Evolutionary conservation across 768 basidiomycete species (phyloP).

Genomic region (Phaffia tasmanica): DNA sequence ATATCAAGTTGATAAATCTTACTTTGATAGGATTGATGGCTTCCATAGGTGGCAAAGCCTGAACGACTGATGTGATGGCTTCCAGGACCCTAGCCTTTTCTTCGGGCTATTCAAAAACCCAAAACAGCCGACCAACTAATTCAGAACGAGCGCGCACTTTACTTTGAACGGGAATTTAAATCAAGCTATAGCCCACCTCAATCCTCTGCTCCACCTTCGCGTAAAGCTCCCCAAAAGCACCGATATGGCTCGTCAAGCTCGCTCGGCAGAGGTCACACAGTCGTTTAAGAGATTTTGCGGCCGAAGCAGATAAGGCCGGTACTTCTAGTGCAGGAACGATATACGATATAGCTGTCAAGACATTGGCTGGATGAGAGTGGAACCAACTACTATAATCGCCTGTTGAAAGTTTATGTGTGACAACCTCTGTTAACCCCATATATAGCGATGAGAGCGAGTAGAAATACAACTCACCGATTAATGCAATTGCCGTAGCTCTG

Average conservation of each 20-base stretch:
- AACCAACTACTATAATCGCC: conserved; percentile 40
- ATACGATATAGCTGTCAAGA: conserved; percentile 59
- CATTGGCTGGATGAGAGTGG: conserved; percentile 43
- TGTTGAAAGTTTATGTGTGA: conserved; percentile 17
- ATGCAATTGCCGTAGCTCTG: conserved; percentile 57
- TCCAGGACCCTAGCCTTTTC: conserved; percentile 85
- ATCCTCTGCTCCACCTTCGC: conserved; percentile 56
- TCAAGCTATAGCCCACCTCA: conserved; percentile 46
- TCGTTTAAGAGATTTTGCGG: conserved; percentile 71
- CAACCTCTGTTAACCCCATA: too few species aligned
- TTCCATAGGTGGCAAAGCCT: conserved; percentile 69
- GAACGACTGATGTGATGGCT: conserved; percentile 84
- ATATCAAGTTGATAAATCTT: background rate
- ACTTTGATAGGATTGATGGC: conserved; percentile 66
- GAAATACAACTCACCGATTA: conserved; percentile 51
- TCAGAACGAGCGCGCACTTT: background rate
- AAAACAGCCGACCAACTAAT: background rate
- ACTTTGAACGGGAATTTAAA: background rate
- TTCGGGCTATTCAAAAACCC: conserved; percentile 29
- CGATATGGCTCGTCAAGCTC: conserved; percentile 72
- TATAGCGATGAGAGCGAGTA: background rate
- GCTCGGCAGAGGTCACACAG: conserved; percentile 79
- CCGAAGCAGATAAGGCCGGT: conserved; percentile 41
- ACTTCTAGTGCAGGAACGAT: conserved; percentile 46
- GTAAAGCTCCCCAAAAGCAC: conserved; percentile 72